phyloP scores from a whole-genome alignment of 345 rosid species.

The Camelina neglecta region DNA sequence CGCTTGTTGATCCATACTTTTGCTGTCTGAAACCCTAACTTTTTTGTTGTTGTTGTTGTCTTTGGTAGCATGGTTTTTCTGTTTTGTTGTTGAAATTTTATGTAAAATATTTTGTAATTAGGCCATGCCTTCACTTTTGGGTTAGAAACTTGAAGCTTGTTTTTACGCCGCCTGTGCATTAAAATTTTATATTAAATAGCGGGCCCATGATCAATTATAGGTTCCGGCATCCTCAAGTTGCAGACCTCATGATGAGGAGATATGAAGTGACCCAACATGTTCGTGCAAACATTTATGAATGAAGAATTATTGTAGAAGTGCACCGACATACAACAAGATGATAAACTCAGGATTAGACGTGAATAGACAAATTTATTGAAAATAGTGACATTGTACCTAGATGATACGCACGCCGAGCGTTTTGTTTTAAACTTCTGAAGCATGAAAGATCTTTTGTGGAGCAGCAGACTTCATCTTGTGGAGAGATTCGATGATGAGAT shows the following conservation, averaged over 20 bases:
- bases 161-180: neutral
- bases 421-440: neutral
- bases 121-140: neutral
- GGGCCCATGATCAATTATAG: no score
- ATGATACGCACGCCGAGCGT: neutral
- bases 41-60: neutral
- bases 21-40: neutral
- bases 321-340: neutral
- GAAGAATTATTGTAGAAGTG: neutral
- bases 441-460: neutral
- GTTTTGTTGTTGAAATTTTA: constrained; percentile 1
- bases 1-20: constrained; percentile 39
- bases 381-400: neutral
- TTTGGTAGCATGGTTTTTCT: neutral
- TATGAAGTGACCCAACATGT: neutral
- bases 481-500: constrained; percentile 61
- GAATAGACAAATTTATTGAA: neutral
- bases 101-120: constrained; percentile 25
- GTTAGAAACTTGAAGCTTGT: neutral
- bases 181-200: neutral
- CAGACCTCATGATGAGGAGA: neutral
- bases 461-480: constrained; percentile 48
- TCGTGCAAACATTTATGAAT: neutral
- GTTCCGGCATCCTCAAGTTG: neutral
- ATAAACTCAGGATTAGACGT: neutral